Conservation (phyloP, 2,329 filamentous ascomycete species). For the Ascochyta rabiei region DNA sequence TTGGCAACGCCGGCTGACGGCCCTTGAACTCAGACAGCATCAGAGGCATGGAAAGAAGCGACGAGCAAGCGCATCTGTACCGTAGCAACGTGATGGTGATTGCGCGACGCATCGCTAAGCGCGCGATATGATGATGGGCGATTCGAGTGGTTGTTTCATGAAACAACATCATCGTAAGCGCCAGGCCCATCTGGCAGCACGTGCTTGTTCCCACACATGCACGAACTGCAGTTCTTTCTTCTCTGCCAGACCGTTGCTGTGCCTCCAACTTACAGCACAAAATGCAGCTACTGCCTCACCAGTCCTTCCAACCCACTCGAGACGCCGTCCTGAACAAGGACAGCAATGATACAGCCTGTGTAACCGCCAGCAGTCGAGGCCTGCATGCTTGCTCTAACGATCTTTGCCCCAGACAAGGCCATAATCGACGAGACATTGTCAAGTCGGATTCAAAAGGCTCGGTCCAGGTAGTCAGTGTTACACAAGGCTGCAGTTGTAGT, state of each 20-base stretch:
- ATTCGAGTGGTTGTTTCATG: constrained; percentile 20
- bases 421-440: constrained; percentile 5
- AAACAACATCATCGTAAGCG: constrained; percentile 19
- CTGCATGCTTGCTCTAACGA: constrained; percentile 2
- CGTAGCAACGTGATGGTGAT: constrained; percentile 3
- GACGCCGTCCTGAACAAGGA: constrained; percentile 15
- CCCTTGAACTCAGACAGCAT: neutral
- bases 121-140: constrained; percentile 12
- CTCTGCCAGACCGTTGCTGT: constrained; percentile 7
- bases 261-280: constrained; percentile 16
- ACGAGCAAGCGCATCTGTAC: constrained; percentile 5
- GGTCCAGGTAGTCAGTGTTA: constrained; percentile 10
- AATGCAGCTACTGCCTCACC: constrained; percentile 19
- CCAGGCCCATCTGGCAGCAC: constrained; percentile 18
- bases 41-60: neutral
- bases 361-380: constrained; percentile 18
- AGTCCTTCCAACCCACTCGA: constrained; percentile 7
- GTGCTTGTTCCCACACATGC: constrained; percentile 9
- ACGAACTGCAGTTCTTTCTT: constrained; percentile 16
- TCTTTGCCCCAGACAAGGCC: constrained; percentile 10
- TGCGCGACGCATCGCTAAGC: constrained; percentile 10
- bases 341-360: constrained; percentile 16
- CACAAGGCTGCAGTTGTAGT: constrained; percentile 8
- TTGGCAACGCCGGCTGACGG: neutral
- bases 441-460: constrained; percentile 9